These are phyloP conservation scores for Flaveria linearis DNA, from an alignment of 129 eudicot genomes.

Conservation along the genomic window DNA sequence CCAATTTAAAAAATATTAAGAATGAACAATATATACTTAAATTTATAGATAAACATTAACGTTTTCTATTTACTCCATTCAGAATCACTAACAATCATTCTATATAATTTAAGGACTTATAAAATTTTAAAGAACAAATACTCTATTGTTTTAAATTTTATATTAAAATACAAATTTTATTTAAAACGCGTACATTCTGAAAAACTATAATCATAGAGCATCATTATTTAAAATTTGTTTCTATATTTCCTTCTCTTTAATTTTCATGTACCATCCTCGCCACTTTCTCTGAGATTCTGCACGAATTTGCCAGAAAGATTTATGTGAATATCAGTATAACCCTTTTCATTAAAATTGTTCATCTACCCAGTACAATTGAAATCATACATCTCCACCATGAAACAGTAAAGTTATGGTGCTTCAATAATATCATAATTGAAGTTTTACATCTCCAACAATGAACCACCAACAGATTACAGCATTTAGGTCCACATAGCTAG, in stretches of 20 bases:
- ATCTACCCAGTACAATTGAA: constrained; percentile 28
- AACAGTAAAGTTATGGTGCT: constrained; percentile 2
- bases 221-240: background rate
- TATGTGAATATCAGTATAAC: constrained; percentile 11
- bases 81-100: no score
- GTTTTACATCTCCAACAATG: constrained; percentile 9
- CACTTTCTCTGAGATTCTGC: constrained; percentile 18
- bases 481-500: constrained; percentile 20
- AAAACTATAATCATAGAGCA: background rate
- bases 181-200: background rate
- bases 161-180: background rate
- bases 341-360: constrained; percentile 26
- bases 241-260: no score
- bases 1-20: no score
- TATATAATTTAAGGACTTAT: no score
- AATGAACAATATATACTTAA: no score
- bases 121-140: no score
- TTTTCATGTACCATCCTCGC: no score
- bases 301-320: constrained; percentile 31
- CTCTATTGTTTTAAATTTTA: background rate
- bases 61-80: no score
- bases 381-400: background rate
- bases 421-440: constrained; percentile 12
- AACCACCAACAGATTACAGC: constrained; percentile 1
- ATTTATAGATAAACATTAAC: no score